A percentile compares a stretch with the other conserved stretches of the same genome.
Evolutionary conservation across 192 early-diverging fungal species (phyloP).

Genomic region (Blastocladiella britannica): DNA sequence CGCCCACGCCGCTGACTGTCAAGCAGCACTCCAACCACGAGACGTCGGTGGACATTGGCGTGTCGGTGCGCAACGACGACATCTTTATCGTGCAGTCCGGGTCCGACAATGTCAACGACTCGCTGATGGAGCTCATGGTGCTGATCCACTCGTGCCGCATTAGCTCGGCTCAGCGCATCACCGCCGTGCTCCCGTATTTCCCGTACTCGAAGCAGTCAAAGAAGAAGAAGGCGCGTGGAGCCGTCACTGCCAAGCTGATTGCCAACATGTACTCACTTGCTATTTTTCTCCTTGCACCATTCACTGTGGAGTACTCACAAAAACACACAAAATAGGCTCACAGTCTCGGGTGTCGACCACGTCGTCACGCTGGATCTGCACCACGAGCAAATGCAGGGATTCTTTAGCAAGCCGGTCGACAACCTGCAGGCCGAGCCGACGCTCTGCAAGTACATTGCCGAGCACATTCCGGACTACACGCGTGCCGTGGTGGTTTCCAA

Average conservation of each 20-base stretch:
- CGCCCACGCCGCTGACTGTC: constrained; percentile 47
- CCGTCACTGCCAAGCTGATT: constrained; percentile 78
- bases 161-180: constrained; percentile 77
- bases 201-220: constrained; percentile 96
- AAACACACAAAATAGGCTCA: constrained; percentile 91
- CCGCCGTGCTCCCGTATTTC: constrained; percentile 89
- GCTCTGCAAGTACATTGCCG: constrained; percentile 67
- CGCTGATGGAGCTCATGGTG: constrained; percentile 93
- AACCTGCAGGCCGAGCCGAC: constrained; percentile 84
- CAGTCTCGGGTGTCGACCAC: constrained; percentile 86
- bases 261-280: background rate
- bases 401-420: constrained; percentile 85
- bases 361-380: constrained; percentile 98
- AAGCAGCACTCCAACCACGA: constrained; percentile 86
- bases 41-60: constrained; percentile 77
- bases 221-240: constrained; percentile 91
- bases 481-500: constrained; percentile 70
- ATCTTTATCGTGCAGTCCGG: constrained; percentile 94
- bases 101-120: constrained; percentile 61
- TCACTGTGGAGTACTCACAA: too few relatives aligned
- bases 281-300: background rate
- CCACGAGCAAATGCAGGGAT: constrained; percentile 83
- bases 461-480: constrained; percentile 37
- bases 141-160: constrained; percentile 91
- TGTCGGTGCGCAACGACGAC: constrained; percentile 88